A percentile compares a stretch with the other conserved stretches of the same genome.
Conservation (phyloP, 768 basidiomycete genomes). For the Lactarius hatsudake region DNA sequence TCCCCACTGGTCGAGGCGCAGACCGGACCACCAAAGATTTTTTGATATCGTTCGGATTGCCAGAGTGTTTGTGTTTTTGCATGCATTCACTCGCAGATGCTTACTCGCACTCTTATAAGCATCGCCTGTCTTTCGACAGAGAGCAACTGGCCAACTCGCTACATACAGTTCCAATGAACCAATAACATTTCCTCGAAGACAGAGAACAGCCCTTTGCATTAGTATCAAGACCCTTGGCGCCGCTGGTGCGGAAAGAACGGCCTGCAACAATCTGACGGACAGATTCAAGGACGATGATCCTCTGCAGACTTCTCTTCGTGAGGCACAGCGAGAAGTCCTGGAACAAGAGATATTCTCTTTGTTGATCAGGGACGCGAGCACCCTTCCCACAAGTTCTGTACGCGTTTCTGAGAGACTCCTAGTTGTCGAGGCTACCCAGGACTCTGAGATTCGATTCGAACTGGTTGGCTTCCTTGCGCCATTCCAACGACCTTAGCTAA, state of each 20-base stretch:
- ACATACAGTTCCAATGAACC: constrained; percentile 38
- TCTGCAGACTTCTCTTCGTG: constrained; percentile 50
- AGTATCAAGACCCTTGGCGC: constrained; percentile 42
- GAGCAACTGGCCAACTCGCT: constrained; percentile 68
- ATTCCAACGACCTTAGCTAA: constrained; percentile 1
- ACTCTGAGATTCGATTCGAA: constrained; percentile 66
- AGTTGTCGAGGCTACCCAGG: constrained; percentile 72
- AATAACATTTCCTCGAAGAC: constrained; percentile 48
- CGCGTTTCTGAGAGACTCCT: constrained; percentile 77
- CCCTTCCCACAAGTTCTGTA: constrained; percentile 70
- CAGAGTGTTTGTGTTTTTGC: constrained; percentile 62
- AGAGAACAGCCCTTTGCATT: constrained; percentile 60
- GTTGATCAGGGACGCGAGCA: constrained; percentile 74
- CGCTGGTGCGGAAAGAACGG: constrained; percentile 32
- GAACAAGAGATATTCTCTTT: constrained; percentile 79
- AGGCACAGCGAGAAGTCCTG: constrained; percentile 68
- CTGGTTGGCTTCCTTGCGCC: constrained; percentile 44
- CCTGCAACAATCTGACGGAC: constrained; percentile 7
- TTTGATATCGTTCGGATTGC: constrained; percentile 73
- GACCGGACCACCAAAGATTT: constrained; percentile 83
- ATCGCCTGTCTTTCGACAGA: constrained; percentile 56
- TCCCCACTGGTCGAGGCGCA: constrained; percentile 68
- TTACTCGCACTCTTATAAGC: constrained; percentile 44
- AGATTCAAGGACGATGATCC: constrained; percentile 2
- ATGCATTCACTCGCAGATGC: constrained; percentile 2